These are phyloP conservation scores for Anisodus acutangulus DNA, from an alignment of 257 asterid species.

Conservation along the genomic window DNA sequence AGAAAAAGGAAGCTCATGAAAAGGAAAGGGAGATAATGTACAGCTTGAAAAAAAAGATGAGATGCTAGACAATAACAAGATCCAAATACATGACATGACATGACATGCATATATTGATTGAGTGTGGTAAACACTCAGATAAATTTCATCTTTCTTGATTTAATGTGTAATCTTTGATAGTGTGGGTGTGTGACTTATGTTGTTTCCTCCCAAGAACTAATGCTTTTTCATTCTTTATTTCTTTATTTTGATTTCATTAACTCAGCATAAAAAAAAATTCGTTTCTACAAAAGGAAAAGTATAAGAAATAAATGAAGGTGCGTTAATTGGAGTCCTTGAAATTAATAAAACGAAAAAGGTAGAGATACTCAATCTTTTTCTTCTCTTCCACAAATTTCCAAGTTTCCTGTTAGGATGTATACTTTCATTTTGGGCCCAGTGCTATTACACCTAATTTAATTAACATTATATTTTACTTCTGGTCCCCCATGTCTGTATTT, in stretches of 20 bases:
- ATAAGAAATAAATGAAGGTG: not conserved
- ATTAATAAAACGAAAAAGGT: conserved; percentile 4
- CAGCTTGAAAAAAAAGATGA: too few relatives aligned
- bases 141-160: not conserved
- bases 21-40: too few relatives aligned
- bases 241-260: too few relatives aligned
- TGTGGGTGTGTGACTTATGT: not conserved
- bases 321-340: not conserved
- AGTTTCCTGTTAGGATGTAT: not conserved
- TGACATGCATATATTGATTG: too few relatives aligned
- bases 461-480: too few relatives aligned
- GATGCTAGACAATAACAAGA: too few relatives aligned
- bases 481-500: not conserved
- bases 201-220: conserved; percentile 12
- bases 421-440: not conserved
- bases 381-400: conserved; percentile 16
- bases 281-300: not conserved
- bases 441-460: too few relatives aligned
- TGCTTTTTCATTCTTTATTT: not conserved
- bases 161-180: not conserved
- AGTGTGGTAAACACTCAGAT: too few relatives aligned
- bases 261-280: not conserved
- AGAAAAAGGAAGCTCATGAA: too few relatives aligned
- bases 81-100: too few relatives aligned
- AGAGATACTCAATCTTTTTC: not conserved